These are phyloP conservation scores for Lecanicillium sp. DNA, from an alignment of 2,329 filamentous ascomycete species.

Conservation along the genomic window DNA sequence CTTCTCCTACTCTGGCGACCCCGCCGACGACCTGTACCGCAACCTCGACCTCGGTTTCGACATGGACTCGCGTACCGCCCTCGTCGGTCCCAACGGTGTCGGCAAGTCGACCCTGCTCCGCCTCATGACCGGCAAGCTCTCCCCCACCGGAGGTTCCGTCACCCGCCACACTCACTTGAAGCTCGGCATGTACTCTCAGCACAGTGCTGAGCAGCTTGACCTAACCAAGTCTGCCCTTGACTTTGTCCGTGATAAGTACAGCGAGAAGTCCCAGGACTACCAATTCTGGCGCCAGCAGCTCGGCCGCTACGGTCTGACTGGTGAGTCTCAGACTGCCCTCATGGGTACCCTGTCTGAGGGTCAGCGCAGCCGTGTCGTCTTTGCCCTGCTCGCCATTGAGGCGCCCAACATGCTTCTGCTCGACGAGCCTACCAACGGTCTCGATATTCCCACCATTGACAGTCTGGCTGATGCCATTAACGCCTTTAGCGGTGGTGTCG, in stretches of 20 bases:
- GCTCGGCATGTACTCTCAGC: slow-evolving; percentile 95
- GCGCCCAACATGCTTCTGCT: slow-evolving; percentile 95
- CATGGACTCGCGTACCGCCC: slow-evolving; percentile 96
- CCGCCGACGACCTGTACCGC: slow-evolving; percentile 89
- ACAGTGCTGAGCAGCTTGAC: slow-evolving; percentile 97
- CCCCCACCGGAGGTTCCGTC: slow-evolving; percentile 73
- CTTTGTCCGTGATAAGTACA: slow-evolving; percentile 95
- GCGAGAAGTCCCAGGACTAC: slow-evolving; percentile 85
- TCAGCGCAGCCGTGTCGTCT: slow-evolving; percentile 97
- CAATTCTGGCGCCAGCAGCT: slow-evolving; percentile 99
- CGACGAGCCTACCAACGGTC: slow-evolving; percentile 98
- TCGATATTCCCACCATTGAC: slow-evolving; percentile 98
- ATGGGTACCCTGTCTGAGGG: slow-evolving; percentile 98
- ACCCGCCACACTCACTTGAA: slow-evolving; percentile 96
- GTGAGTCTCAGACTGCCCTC: slow-evolving; percentile 89
- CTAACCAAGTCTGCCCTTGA: slow-evolving; percentile 96
- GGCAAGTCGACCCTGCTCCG: slow-evolving; percentile 95
- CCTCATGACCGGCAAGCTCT: slow-evolving; percentile 94
- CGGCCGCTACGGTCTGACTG: slow-evolving; percentile 85
- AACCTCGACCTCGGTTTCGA: slow-evolving; percentile 97
- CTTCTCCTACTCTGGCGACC: slow-evolving; percentile 91
- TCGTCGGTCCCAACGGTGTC: slow-evolving; percentile 98
- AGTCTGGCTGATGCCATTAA: slow-evolving; percentile 97
- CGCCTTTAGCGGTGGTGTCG: slow-evolving; percentile 89
- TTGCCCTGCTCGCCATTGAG: slow-evolving; percentile 92